Conservation (phyloP, 2,329 filamentous ascomycete genomes). For the Trichoderma semiorbis region DNA sequence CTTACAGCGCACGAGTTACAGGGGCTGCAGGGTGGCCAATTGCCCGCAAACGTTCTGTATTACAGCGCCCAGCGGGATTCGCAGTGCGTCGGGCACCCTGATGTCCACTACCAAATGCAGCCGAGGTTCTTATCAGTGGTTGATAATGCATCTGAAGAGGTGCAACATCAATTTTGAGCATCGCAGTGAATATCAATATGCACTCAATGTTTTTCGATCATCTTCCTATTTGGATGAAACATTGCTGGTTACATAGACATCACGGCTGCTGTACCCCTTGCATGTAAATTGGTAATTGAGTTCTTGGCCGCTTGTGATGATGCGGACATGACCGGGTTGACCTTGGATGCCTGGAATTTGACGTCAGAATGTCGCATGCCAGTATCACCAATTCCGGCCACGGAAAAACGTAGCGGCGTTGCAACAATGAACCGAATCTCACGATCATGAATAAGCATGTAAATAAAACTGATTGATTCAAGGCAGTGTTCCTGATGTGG, state of each 20-base stretch:
- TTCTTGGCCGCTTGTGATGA: background rate
- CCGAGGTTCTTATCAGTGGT: background rate
- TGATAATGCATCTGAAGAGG: background rate
- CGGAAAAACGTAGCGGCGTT: background rate
- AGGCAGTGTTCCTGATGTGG: background rate
- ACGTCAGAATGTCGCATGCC: background rate
- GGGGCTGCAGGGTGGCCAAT: background rate
- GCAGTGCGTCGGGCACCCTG: no score
- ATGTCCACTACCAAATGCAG: background rate
- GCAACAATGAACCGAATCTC: background rate
- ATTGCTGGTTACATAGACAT: background rate
- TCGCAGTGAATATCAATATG: background rate
- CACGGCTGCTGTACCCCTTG: background rate
- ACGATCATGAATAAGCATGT: background rate
- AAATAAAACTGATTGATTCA: background rate
- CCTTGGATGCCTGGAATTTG: background rate
- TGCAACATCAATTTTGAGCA: background rate
- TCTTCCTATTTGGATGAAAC: background rate
- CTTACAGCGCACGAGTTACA: background rate
- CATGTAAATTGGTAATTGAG: background rate
- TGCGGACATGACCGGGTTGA: background rate
- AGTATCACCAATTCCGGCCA: background rate
- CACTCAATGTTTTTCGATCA: background rate
- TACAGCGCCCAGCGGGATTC: background rate
- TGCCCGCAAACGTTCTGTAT: background rate